These are phyloP conservation scores for Stagonosporopsis chrysanthemi DNA, from an alignment of 2,329 filamentous ascomycete species.

Conservation along the genomic window DNA sequence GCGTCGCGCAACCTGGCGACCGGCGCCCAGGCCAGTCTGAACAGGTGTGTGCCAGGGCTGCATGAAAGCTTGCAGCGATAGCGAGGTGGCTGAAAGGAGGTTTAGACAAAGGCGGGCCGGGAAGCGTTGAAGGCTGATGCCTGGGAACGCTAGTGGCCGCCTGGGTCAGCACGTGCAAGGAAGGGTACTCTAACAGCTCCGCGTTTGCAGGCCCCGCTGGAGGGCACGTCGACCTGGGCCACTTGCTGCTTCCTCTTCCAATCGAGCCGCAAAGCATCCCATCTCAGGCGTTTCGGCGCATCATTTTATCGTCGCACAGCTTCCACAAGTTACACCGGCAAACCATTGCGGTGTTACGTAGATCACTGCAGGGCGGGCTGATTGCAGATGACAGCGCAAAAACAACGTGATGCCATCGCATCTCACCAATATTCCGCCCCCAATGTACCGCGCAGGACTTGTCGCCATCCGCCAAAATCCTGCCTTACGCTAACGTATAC, in stretches of 20 bases:
- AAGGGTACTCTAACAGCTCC: neutral
- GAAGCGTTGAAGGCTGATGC: slow-evolving; percentile 2
- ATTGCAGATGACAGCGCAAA: neutral
- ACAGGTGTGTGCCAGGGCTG: slow-evolving; percentile 12
- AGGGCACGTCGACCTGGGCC: slow-evolving; percentile 5
- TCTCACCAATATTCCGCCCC: slow-evolving; percentile 24
- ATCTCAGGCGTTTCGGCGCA: neutral
- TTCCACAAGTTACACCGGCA: neutral
- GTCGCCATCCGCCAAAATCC: slow-evolving; percentile 24
- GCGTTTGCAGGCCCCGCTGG: slow-evolving; percentile 2
- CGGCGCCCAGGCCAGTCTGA: slow-evolving; percentile 16
- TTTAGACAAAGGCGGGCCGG: slow-evolving; percentile 18
- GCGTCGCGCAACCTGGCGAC: slow-evolving; percentile 12
- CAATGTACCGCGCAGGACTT: slow-evolving; percentile 24
- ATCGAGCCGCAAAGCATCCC: slow-evolving; percentile 5
- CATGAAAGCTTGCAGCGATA: slow-evolving; percentile 19
- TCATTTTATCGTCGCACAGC: neutral
- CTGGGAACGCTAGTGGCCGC: neutral
- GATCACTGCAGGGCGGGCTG: slow-evolving; percentile 5
- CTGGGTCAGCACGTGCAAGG: slow-evolving; percentile 12
- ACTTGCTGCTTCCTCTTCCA: slow-evolving; percentile 2
- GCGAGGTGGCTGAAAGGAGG: slow-evolving; percentile 19
- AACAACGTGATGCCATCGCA: slow-evolving; percentile 1
- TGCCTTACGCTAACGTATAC: slow-evolving; percentile 18
- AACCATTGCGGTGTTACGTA: neutral